These are phyloP conservation scores for Magnusiomyces ingens DNA, from an alignment of 1,139 yeast species.

Conservation along the genomic window DNA sequence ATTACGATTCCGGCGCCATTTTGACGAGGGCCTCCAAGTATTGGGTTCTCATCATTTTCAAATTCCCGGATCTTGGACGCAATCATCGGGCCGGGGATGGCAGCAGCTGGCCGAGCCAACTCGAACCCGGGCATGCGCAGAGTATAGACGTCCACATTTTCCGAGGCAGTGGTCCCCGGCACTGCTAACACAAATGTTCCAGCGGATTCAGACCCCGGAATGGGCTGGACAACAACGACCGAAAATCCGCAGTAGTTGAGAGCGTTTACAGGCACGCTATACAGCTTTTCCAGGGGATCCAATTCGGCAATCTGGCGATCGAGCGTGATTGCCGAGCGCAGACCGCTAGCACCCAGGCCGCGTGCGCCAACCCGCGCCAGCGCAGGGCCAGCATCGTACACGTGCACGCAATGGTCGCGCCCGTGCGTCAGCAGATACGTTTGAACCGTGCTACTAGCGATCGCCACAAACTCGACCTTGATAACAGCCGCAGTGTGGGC, in stretches of 20 bases:
- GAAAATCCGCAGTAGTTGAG: constrained; percentile 36
- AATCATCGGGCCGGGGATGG: constrained; percentile 4
- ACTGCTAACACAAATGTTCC: constrained; percentile 26
- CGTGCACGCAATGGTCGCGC: constrained; percentile 33
- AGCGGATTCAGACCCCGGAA: background rate
- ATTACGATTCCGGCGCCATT: constrained; percentile 33
- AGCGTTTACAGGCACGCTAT: constrained; percentile 35
- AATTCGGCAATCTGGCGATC: too few species aligned
- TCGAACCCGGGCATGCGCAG: constrained; percentile 23
- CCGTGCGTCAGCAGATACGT: constrained; percentile 33
- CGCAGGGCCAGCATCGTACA: constrained; percentile 15
- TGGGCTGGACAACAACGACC: constrained; percentile 3
- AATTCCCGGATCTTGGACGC: background rate
- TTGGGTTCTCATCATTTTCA: background rate
- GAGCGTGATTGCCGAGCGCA: constrained; percentile 18
- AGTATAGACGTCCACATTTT: constrained; percentile 32
- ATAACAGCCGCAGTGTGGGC: constrained; percentile 32
- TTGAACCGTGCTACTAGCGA: background rate
- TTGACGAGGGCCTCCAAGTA: constrained; percentile 10
- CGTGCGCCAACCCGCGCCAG: constrained; percentile 17
- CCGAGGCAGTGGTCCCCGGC: constrained; percentile 35
- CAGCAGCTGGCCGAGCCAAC: constrained; percentile 7
- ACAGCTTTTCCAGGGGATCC: too few species aligned
- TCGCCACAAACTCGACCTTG: constrained; percentile 19
- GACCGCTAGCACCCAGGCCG: constrained; percentile 11